Evolutionary conservation across 108 stramenopile species (phyloP).

Genomic region (Skeletonema grethae): DNA sequence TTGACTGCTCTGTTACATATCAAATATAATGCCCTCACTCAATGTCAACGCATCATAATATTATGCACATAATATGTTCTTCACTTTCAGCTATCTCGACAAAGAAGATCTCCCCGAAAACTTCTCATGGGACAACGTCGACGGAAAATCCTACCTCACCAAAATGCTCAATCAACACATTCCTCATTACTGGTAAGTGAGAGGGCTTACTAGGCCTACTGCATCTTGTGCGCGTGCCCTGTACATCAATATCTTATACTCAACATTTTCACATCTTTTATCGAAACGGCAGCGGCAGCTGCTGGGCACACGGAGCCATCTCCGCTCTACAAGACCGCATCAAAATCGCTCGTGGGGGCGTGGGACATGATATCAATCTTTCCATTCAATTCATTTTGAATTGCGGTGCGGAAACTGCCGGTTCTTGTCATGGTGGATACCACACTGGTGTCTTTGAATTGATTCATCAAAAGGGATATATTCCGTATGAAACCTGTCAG

Average conservation of each 20-base stretch:
- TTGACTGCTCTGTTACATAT: not conserved
- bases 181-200: conserved; percentile 73
- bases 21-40: not conserved
- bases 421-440: conserved; percentile 77
- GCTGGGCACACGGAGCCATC: conserved; percentile 77
- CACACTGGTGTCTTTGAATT: conserved; percentile 75
- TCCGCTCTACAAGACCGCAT: conserved; percentile 87
- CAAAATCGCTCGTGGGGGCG: conserved; percentile 86
- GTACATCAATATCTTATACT: too few species aligned
- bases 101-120: conserved; percentile 42
- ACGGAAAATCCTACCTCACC: conserved; percentile 81
- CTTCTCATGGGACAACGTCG: conserved; percentile 76
- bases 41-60: not conserved
- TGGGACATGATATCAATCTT: conserved; percentile 62
- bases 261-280: too few species aligned
- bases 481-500: conserved; percentile 62
- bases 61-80: not conserved
- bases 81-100: conserved; percentile 22
- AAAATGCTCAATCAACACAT: conserved; percentile 91
- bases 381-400: conserved; percentile 87
- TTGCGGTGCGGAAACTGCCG: conserved; percentile 70
- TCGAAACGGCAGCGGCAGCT: too few species aligned
- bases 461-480: conserved; percentile 52
- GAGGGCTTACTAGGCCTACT: too few species aligned
- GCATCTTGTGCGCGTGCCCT: too few species aligned